phyloP scores from a whole-genome alignment of 192 early-diverging fungal species.

The Umbelopsis isabellina region DNA sequence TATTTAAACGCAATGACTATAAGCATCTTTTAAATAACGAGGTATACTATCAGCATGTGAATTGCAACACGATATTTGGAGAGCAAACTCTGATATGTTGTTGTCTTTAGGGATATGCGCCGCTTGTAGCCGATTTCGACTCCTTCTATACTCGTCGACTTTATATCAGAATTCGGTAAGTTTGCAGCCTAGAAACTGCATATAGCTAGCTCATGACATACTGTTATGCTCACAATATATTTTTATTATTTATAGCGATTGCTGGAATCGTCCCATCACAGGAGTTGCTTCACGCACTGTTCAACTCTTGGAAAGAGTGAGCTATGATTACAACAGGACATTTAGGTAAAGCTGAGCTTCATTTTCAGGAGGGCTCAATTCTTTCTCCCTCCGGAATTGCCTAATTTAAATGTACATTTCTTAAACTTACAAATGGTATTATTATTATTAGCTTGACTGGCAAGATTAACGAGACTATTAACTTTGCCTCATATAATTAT shows the following conservation, averaged over 20 bases:
- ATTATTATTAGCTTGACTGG: conserved; percentile 61
- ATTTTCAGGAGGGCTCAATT: not conserved
- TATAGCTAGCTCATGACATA: not conserved
- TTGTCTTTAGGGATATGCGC: conserved; percentile 68
- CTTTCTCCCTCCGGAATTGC: not conserved
- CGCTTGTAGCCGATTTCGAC: conserved; percentile 90
- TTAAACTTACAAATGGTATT: conserved; percentile 14
- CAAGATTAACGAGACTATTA: conserved; percentile 68
- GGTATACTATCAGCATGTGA: conserved; percentile 13
- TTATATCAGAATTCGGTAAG: conserved; percentile 72
- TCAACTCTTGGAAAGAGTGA: conserved; percentile 74
- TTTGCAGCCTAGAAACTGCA: not conserved
- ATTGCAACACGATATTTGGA: not conserved
- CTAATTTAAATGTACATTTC: not conserved
- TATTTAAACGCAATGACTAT: conserved; percentile 65
- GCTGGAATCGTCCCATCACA: conserved; percentile 89
- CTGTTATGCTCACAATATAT: not conserved
- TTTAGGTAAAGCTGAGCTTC: conserved; percentile 49
- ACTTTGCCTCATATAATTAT: conserved; percentile 93
- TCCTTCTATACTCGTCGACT: conserved; percentile 87
- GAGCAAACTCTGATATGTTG: not conserved
- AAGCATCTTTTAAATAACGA: conserved; percentile 55
- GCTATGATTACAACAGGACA: conserved; percentile 73
- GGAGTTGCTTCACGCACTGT: conserved; percentile 85
- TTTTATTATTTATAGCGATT: conserved; percentile 59